Evolutionary conservation across 805 yeast species (phyloP).

Genomic region (Torulaspora gathmanii): DNA sequence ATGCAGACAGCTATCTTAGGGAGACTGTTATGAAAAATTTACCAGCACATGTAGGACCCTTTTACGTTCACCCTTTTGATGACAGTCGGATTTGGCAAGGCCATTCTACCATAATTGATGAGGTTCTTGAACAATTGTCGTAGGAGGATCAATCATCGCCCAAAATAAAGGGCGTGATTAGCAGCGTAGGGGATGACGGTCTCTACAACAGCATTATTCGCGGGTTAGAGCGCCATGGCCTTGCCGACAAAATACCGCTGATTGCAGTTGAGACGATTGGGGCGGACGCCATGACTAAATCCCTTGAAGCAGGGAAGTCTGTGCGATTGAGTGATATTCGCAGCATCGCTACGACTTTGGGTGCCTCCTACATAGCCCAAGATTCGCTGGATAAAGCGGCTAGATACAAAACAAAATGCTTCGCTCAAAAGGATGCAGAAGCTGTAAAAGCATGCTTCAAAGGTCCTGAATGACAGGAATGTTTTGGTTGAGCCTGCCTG

Average conservation of each 20-base stretch:
- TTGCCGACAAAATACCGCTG: slow-evolving; percentile 37
- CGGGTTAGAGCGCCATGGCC: slow-evolving; percentile 39
- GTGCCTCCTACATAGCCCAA: slow-evolving; percentile 53
- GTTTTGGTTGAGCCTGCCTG: slow-evolving; percentile 64
- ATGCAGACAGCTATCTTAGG: slow-evolving; percentile 44
- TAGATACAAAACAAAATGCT: slow-evolving; percentile 39
- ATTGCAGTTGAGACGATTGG: slow-evolving; percentile 54
- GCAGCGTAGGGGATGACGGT: slow-evolving; percentile 58
- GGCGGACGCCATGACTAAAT: slow-evolving; percentile 50
- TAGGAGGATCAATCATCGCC: slow-evolving; percentile 22
- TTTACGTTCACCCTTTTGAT: slow-evolving; percentile 54
- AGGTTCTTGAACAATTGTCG: slow-evolving; percentile 31
- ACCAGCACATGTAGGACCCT: slow-evolving; percentile 23
- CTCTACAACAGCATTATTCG: slow-evolving; percentile 46
- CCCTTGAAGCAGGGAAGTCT: slow-evolving; percentile 44
- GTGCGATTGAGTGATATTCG: slow-evolving; percentile 43
- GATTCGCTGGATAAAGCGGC: slow-evolving; percentile 44
- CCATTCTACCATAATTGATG: slow-evolving; percentile 46
- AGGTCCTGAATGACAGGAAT: slow-evolving; percentile 49
- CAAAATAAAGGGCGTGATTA: slow-evolving; percentile 43
- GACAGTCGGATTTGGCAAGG: slow-evolving; percentile 51
- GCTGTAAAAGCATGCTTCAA: slow-evolving; percentile 50
- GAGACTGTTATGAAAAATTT: slow-evolving; percentile 24
- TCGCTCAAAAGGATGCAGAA: slow-evolving; percentile 49
- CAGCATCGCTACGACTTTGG: slow-evolving; percentile 61